Base-by-base conservation (phyloP, 2,329 filamentous ascomycete genomes). In the Chaetomium globosum region DNA sequence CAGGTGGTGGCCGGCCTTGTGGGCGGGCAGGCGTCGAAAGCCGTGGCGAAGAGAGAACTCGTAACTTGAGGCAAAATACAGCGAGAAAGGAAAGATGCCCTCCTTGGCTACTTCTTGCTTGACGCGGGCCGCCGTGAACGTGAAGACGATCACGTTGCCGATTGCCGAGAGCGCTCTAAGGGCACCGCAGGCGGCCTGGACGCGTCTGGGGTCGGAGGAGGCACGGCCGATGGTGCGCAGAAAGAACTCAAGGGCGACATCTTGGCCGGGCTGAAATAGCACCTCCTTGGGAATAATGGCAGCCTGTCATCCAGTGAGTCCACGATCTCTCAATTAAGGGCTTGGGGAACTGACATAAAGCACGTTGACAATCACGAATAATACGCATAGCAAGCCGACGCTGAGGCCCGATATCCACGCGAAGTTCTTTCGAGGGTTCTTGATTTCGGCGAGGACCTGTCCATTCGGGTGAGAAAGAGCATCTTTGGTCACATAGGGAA, bases 111-210 rank as follows among this genome's bases (percentile, higher is more conserved):
- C 46, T 30, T 69, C 67, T 57, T 69, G 67, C 46, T 67, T 69
- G 43, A 69, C 67, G 2, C 64, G 61, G 10, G 67, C 67, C 8
- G 65, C 67, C 1, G 67, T 69, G 49, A 69, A 69, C 6, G 67
- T 69, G 51, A 67, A 67, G 31, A 69, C 67, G 55, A 69, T 67
- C 52, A 69, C 65, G 56, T 67, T 69, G 8, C 67, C 67, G n/a
- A 69, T 48, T 8, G 67, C 67, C 7, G 65, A 69, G 13, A 69
- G 48, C 8, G 67, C 65, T 2, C 65, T 48, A 13, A 69, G 57
- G n/a, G 59, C 60, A 13, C 64, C 61, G 31, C 54, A 64, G 13
- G 66, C 64, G 8, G 54, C 48, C 31, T 39, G 36, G 4, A 65
- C 52, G 12, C 3, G 46, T 28, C 21, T 49, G 39, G 21, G 39